Evolutionary conservation across 371 early-diverging fungal genomes (phyloP).

Genomic region (Rhizopus microsporus): DNA sequence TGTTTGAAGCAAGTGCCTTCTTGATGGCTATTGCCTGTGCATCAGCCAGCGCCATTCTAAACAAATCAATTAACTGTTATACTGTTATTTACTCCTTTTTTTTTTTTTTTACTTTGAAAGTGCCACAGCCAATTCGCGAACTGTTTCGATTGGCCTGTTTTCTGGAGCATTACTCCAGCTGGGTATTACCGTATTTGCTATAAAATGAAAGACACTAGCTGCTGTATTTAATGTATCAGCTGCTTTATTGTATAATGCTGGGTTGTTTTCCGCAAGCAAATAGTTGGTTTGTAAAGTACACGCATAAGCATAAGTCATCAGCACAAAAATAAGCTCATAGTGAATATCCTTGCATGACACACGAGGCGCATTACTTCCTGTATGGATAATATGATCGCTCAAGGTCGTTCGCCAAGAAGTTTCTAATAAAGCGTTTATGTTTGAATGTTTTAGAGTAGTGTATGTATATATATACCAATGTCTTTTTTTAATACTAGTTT

Average conservation of each 20-base stretch:
- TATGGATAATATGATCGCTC: slow-evolving; percentile 52
- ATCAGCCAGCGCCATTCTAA: slow-evolving; percentile 52
- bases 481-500: slow-evolving; percentile 44
- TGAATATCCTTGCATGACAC: slow-evolving; percentile 55
- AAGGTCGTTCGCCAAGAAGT: slow-evolving; percentile 67
- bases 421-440: slow-evolving; percentile 34
- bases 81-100: neutral
- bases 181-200: slow-evolving; percentile 56
- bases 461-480: slow-evolving; percentile 30
- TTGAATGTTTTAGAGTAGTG: neutral
- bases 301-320: slow-evolving; percentile 62
- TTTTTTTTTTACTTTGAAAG: slow-evolving; percentile 47
- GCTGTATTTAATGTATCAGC: slow-evolving; percentile 61
- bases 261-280: slow-evolving; percentile 19
- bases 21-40: slow-evolving; percentile 54
- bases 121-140: slow-evolving; percentile 46
- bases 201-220: slow-evolving; percentile 58
- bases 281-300: slow-evolving; percentile 44
- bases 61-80: neutral
- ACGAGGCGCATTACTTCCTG: slow-evolving; percentile 62
- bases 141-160: slow-evolving; percentile 46
- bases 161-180: slow-evolving; percentile 43
- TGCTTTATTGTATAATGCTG: slow-evolving; percentile 37
- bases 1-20: slow-evolving; percentile 41
- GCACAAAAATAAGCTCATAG: slow-evolving; percentile 62